Evolutionary conservation across 768 basidiomycete species (phyloP), one percentile per base, ranked within the genome.

Genomic region (Paxillus involutus): DNA sequence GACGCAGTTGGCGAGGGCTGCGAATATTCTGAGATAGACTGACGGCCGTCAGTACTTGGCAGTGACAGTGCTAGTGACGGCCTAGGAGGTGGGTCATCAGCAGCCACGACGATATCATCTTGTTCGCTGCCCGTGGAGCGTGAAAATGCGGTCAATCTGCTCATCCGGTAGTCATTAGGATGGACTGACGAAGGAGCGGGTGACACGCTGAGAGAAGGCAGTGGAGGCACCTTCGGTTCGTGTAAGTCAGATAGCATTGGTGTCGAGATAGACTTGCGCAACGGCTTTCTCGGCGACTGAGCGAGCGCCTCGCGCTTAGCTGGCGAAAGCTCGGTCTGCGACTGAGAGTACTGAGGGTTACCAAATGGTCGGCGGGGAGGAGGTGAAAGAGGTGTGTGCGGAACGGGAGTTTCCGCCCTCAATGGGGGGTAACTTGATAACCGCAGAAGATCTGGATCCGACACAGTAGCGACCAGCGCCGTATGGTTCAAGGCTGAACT

Each of bases 1-100:
- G 89, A 90, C 6, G 78, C 83, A 4, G 88, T 88, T 2, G 89
- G 89, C 10, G 89, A 91, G 5, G 80, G 77, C 58, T 84, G 82
- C 10, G 86, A 85, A 65, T 86, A 86, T 50, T 84, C 81, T 12
- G 87, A 88, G 29, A 84, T 58, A 17, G 88, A 87, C 4, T 74
- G 80, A 39, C 85, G 77, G 16, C 63, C 61, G 12, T 67, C 65
- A 16, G 60, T 57, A 69, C 77, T 59, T 65, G 68, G 63, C 3
- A 80, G 67, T 21, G 85, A 85, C 44, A 82, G 58, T 17, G 80
- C 75, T 55, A 83, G 68, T 2, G 85, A 86, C 30, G 73, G 72
- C 49, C 83, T 64, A 13, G 63, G 72, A 2, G 56, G 65, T 29
- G 58, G 63, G 36, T 68, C 61, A 51, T 70, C 52, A 3, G 30